A percentile compares a stretch with the other conserved stretches of the same genome.
Conservation (phyloP, 1,284 basidiomycete genomes). For the Sporisorium graminicola region DNA sequence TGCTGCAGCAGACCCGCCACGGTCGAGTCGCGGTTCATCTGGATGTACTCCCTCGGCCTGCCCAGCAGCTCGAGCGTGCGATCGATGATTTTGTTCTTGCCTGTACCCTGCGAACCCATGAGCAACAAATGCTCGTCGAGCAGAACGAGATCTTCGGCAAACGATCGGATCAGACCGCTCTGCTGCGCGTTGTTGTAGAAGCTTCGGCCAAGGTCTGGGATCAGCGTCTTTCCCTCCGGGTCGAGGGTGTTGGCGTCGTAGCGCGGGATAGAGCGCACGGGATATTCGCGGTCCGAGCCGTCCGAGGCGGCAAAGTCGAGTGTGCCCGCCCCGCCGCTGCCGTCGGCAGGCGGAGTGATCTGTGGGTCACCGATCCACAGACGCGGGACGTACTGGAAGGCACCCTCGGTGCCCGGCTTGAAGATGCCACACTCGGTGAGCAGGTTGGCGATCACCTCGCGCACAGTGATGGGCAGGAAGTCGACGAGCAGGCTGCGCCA, state of each 20-base stretch:
- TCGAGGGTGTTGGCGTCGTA: slow-evolving; percentile 64
- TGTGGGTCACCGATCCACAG: slow-evolving; percentile 43
- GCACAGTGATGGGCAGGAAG: slow-evolving; percentile 69
- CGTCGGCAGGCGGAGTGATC: slow-evolving; percentile 16
- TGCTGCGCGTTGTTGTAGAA: slow-evolving; percentile 70
- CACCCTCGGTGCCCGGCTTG: slow-evolving; percentile 62
- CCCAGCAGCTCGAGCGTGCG: slow-evolving; percentile 68
- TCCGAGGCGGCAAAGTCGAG: slow-evolving; percentile 52
- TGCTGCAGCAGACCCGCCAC: slow-evolving; percentile 66
- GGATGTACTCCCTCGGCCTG: slow-evolving; percentile 70
- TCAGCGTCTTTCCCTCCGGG: slow-evolving; percentile 64
- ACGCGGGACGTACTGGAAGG: slow-evolving; percentile 54
- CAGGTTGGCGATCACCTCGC: slow-evolving; percentile 60
- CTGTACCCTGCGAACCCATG: slow-evolving; percentile 70
- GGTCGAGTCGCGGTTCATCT: slow-evolving; percentile 69
- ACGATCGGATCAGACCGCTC: slow-evolving; percentile 64
- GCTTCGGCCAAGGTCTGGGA: slow-evolving; percentile 64
- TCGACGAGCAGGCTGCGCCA: slow-evolving; percentile 68
- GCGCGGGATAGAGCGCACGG: slow-evolving; percentile 53
- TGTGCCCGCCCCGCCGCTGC: slow-evolving; percentile 22
- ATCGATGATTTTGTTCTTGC: slow-evolving; percentile 71
- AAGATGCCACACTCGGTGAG: slow-evolving; percentile 61
- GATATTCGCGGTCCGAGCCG: slow-evolving; percentile 29
- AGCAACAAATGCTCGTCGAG: slow-evolving; percentile 69
- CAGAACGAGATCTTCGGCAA: slow-evolving; percentile 68